Evolutionary conservation across 768 basidiomycete species (phyloP).

Genomic region (Kwoniella dendrophila): DNA sequence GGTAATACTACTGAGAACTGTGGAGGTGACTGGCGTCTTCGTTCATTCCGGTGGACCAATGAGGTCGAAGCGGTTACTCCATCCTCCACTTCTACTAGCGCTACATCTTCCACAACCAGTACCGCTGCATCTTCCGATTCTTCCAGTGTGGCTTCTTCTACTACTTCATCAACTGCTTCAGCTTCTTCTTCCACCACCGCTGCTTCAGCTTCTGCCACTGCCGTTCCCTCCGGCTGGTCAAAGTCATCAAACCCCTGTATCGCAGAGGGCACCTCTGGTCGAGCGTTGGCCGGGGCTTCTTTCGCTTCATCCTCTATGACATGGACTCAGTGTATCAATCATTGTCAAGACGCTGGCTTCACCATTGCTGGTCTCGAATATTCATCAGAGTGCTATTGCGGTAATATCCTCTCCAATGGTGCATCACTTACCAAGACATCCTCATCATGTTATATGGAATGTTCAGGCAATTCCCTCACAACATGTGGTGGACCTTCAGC

Average conservation of each 20-base stretch:
- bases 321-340: slow-evolving; percentile 43
- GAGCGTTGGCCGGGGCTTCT: slow-evolving; percentile 26
- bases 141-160: too few relatives aligned
- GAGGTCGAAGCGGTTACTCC: too few relatives aligned
- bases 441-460: slow-evolving; percentile 21
- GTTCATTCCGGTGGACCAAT: too few relatives aligned
- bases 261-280: slow-evolving; percentile 20
- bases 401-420: slow-evolving; percentile 64
- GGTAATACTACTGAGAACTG: too few relatives aligned
- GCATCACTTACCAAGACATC: slow-evolving; percentile 23
- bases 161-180: too few relatives aligned
- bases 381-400: slow-evolving; percentile 56
- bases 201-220: not conserved
- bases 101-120: too few relatives aligned
- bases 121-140: too few relatives aligned
- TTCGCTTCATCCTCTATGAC: slow-evolving; percentile 39
- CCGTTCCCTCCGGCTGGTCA: slow-evolving; percentile 16
- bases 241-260: slow-evolving; percentile 9
- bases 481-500: slow-evolving; percentile 22
- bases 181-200: too few relatives aligned
- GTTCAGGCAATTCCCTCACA: slow-evolving; percentile 15
- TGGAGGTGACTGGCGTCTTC: too few relatives aligned
- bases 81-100: too few relatives aligned
- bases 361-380: slow-evolving; percentile 53
- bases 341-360: slow-evolving; percentile 50